Evolutionary conservation across 1,284 basidiomycete species (phyloP).

Genomic region (Cutaneotrichosporon dermatis): DNA sequence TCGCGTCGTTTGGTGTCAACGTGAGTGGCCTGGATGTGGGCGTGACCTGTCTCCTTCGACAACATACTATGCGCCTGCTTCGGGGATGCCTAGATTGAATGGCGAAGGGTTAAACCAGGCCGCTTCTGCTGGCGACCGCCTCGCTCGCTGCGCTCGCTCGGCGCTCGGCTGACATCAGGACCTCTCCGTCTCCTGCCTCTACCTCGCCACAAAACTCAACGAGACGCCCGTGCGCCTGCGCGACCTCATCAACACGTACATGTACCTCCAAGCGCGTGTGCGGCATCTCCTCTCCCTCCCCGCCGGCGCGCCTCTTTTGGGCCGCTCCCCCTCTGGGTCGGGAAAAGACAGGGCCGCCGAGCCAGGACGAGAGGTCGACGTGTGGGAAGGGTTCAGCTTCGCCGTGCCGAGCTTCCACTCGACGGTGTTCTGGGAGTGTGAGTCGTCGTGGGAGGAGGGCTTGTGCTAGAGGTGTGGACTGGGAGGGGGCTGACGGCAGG

Average conservation of each 20-base stretch:
- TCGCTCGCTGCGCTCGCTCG: background rate
- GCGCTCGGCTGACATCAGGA: slow-evolving; percentile 60
- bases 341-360: no score
- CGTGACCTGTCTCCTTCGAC: no score
- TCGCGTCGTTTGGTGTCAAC: slow-evolving; percentile 86
- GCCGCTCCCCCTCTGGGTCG: no score
- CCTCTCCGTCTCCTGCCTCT: slow-evolving; percentile 85
- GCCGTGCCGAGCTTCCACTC: slow-evolving; percentile 41
- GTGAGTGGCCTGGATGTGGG: slow-evolving; percentile 53
- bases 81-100: no score
- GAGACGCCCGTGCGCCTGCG: slow-evolving; percentile 87
- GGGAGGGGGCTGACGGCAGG: slow-evolving; percentile 3
- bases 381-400: slow-evolving; percentile 40
- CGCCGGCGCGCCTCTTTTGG: slow-evolving; percentile 16
- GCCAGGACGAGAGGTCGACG: slow-evolving; percentile 1
- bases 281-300: slow-evolving; percentile 39
- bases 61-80: no score
- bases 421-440: slow-evolving; percentile 44
- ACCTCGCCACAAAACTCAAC: slow-evolving; percentile 91
- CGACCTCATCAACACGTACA: slow-evolving; percentile 90
- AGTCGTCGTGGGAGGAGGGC: no score
- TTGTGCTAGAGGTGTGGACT: no score
- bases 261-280: slow-evolving; percentile 59
- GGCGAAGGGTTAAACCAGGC: no score
- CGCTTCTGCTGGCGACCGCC: no score